Evolutionary conservation across 2,329 filamentous ascomycete species (phyloP), one percentile per base, ranked within the genome.

Genomic region (Fusarium chaquense): DNA sequence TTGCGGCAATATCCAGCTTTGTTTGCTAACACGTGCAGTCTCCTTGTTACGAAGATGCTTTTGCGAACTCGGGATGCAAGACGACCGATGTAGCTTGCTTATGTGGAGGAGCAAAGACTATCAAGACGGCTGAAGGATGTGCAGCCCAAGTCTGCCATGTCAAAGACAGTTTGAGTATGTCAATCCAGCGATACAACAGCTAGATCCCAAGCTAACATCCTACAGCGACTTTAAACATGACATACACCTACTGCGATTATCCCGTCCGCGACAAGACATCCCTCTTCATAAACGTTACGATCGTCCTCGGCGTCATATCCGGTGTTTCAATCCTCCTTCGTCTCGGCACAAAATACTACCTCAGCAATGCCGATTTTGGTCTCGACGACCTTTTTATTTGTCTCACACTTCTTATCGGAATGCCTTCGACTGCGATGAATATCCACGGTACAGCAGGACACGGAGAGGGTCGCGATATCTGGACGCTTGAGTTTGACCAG

Each of bases 241-340:
- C 62, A 3, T 56, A 68, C 35, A 71, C 59, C 11, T 64, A 57
- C 22, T 76, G 66, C 59, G 43, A 58, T 5, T 65, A 52, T 7
- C 67, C 53, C 20, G 28, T 57, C 5, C 53, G 56, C 12, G 53
- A 73, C 47, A 63, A 69, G 12, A 60, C 65, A 2, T 16, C n/a
- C 12, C 20, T 49, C 16, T 75, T 74, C 43, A 52, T 60, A 26
- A 47, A 52, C 43, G 49, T 62, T 18, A 61, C 65, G 2, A 72
- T 70, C 36, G 61, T 62, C 62, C 49, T 76, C n/a, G 72, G 65
- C n/a, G 75, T 76, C 3, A 78, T 82, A 15, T 74, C 77, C 22
- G 77, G 72, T 16, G 71, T 81, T 36, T 77, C 79, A 32, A 74
- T 80, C 10, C 69, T 73, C 3, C 73, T 81, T 8, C 79, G 81